These are phyloP conservation scores for Psilocybe subaeruginosa DNA, from an alignment of 768 basidiomycete genomes.

Conservation along the genomic window DNA sequence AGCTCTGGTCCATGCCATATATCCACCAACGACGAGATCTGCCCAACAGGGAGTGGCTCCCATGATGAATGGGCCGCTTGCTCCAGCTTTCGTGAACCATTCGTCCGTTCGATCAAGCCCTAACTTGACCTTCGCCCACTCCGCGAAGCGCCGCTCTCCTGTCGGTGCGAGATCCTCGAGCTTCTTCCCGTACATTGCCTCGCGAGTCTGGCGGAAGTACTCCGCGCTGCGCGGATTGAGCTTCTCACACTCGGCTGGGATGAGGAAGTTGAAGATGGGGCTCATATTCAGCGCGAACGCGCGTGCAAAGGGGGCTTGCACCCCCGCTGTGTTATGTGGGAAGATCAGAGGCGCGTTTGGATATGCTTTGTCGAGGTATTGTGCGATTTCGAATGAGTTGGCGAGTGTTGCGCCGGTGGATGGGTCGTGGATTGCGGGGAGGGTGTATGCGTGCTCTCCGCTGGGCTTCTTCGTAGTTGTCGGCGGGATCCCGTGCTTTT, in stretches of 20 bases:
- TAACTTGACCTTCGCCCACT: constrained; percentile 40
- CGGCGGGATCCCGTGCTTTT: constrained; percentile 38
- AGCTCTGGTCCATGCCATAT: constrained; percentile 32
- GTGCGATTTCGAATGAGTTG: constrained; percentile 49
- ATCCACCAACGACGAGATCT: constrained; percentile 40
- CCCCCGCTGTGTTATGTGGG: constrained; percentile 32
- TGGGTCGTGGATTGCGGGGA: constrained; percentile 54
- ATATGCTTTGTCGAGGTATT: constrained; percentile 54
- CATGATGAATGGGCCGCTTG: constrained; percentile 35
- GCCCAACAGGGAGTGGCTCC: constrained; percentile 40
- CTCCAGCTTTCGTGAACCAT: constrained; percentile 33
- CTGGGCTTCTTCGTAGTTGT: constrained; percentile 35
- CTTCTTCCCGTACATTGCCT: constrained; percentile 31
- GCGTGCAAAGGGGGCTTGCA: constrained; percentile 40
- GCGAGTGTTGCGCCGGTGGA: constrained; percentile 37
- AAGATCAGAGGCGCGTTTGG: constrained; percentile 44
- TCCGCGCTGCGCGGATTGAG: constrained; percentile 26
- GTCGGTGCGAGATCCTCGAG: constrained; percentile 39
- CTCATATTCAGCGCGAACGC: constrained; percentile 19
- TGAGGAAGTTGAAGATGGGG: constrained; percentile 21
- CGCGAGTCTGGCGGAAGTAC: constrained; percentile 40
- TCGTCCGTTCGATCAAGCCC: constrained; percentile 29
- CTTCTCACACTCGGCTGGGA: constrained; percentile 19
- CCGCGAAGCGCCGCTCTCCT: constrained; percentile 29
- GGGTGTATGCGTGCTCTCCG: constrained; percentile 40